phyloP scores from a whole-genome alignment of 1,139 yeast species.

The Pneumocystis jirovecii region DNA sequence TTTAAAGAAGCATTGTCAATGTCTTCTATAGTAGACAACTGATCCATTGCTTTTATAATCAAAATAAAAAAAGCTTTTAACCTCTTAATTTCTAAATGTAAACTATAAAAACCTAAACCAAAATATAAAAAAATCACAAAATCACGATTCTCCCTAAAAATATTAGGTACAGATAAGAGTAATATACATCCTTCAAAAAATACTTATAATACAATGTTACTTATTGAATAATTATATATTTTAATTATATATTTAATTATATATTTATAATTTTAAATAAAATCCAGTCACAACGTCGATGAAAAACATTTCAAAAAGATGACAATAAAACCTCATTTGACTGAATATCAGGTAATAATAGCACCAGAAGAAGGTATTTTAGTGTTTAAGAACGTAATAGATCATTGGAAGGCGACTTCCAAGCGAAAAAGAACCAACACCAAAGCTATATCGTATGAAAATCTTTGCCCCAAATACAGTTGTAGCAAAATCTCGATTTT shows the following conservation, averaged over 20 bases:
- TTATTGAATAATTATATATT: not conserved
- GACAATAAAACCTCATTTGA: not conserved
- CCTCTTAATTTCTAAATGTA: not conserved
- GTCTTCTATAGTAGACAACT: not conserved
- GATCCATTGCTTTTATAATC: not conserved
- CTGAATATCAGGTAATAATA: not conserved
- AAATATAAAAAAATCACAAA: too few species aligned
- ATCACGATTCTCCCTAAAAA: not conserved
- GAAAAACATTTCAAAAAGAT: not conserved
- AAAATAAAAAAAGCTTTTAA: not conserved
- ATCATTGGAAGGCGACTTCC: constrained; percentile 99
- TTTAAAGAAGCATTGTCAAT: not conserved
- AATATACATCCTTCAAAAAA: not conserved
- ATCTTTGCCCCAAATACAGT: constrained; percentile 97
- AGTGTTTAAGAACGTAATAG: constrained; percentile 41
- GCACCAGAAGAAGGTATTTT: not conserved
- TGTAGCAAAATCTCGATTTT: constrained; percentile 99
- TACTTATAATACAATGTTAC: not conserved
- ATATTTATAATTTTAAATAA: not conserved
- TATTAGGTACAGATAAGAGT: not conserved
- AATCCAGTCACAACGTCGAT: not conserved
- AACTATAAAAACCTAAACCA: not conserved
- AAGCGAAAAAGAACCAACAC: constrained; percentile 97
- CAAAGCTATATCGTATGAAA: constrained; percentile 99
- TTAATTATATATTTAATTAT: not conserved